These are phyloP conservation scores for Pterocarpus macrocarpus DNA, from an alignment of 306 rosid species.

Conservation along the genomic window DNA sequence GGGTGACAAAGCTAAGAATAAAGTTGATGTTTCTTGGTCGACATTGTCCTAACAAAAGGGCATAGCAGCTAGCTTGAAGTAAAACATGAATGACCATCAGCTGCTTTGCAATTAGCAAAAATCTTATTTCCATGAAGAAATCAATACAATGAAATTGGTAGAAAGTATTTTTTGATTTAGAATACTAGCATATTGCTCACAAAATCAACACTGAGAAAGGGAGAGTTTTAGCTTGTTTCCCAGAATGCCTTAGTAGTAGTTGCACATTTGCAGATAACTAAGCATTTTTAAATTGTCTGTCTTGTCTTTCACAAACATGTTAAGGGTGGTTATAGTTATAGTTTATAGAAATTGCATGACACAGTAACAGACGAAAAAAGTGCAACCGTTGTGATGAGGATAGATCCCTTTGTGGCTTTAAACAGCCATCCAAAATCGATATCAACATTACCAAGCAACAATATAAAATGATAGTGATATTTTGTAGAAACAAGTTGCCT, in stretches of 20 bases:
- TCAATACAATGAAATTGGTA: not conserved
- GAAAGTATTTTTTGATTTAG: not conserved
- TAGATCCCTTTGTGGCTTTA: too few relatives aligned
- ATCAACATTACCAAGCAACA: not conserved
- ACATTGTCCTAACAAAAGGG: not conserved
- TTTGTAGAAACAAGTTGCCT: not conserved
- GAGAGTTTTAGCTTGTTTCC: not conserved
- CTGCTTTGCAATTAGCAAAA: conserved; percentile 9
- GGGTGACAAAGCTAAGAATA: conserved; percentile 1
- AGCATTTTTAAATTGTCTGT: not conserved
- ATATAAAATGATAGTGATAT: not conserved
- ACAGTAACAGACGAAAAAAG: not conserved
- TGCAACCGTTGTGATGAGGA: not conserved
- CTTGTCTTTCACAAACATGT: conserved; percentile 21
- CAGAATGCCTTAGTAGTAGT: not conserved
- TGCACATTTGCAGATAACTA: not conserved
- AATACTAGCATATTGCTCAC: not conserved
- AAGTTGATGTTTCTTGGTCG: conserved; percentile 6
- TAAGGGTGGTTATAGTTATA: not conserved
- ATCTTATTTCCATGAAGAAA: conserved; percentile 12
- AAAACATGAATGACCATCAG: conserved; percentile 31
- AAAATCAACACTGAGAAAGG: not conserved
- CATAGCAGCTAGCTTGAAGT: not conserved
- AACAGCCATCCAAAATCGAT: not conserved
- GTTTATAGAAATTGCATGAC: not conserved